These are phyloP conservation scores for Vicia sativa DNA, from an alignment of 306 rosid species.

Conservation along the genomic window DNA sequence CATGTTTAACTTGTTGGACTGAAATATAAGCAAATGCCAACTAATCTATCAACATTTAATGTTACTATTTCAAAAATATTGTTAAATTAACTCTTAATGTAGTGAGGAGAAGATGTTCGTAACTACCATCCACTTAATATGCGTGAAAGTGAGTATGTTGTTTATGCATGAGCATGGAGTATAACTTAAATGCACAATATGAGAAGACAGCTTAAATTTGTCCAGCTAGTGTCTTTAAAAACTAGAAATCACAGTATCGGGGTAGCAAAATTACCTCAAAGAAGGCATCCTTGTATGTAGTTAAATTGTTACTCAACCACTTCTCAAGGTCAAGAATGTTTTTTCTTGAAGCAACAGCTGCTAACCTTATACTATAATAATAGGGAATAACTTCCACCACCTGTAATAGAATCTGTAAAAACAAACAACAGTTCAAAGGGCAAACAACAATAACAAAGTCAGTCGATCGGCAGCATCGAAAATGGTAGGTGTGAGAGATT, in stretches of 20 bases:
- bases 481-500: constrained; percentile 2
- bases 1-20: neutral
- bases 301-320: constrained; percentile 77
- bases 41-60: neutral
- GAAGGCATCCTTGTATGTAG: constrained; percentile 67
- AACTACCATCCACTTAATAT: neutral
- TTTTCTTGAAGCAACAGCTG: constrained; percentile 83
- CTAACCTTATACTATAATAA: constrained; percentile 76
- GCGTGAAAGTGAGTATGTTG: neutral
- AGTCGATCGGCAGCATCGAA: constrained; percentile 8
- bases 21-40: neutral
- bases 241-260: neutral
- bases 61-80: neutral
- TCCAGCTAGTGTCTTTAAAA: neutral
- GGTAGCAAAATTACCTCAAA: constrained; percentile 66
- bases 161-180: neutral
- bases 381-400: constrained; percentile 75
- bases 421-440: constrained; percentile 25
- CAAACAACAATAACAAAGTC: constrained; percentile 33
- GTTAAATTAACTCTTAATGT: neutral
- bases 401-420: constrained; percentile 68
- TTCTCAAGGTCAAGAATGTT: constrained; percentile 85
- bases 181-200: constrained; percentile 25
- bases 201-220: constrained; percentile 3
- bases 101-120: neutral